phyloP scores from a whole-genome alignment of 1,284 basidiomycete genomes.

The Trametes polyzona region DNA sequence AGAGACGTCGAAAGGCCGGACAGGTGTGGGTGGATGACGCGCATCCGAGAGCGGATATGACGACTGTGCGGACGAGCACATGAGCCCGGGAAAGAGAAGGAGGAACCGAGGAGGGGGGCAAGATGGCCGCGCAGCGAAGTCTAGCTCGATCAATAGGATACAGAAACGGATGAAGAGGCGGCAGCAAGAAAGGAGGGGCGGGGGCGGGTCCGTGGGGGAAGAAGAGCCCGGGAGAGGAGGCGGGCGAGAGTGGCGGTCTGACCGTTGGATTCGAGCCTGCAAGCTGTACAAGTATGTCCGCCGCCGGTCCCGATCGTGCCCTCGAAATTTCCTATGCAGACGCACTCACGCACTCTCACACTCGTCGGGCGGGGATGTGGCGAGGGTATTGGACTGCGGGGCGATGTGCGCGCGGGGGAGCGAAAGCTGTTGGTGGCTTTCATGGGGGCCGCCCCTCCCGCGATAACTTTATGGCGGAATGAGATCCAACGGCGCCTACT shows the following conservation, averaged over 20 bases:
- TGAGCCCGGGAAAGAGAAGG: background rate
- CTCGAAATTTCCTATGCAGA: slow-evolving; percentile 7
- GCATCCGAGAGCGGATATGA: slow-evolving; percentile 16
- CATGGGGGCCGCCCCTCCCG: background rate
- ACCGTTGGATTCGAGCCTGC: background rate
- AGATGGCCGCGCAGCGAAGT: background rate
- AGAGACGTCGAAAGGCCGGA: background rate
- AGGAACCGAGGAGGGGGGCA: background rate
- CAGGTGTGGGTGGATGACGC: slow-evolving; percentile 11
- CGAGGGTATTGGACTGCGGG: background rate
- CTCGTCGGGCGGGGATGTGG: background rate
- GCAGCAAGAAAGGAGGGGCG: background rate
- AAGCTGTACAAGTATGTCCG: slow-evolving; percentile 2
- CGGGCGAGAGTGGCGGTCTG: slow-evolving; percentile 1
- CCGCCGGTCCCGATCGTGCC: slow-evolving; percentile 15
- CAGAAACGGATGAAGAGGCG: background rate
- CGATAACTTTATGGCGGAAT: slow-evolving; percentile 6
- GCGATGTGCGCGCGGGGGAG: background rate
- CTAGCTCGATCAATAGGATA: background rate
- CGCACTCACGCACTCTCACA: too few species aligned
- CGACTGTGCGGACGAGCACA: slow-evolving; percentile 6
- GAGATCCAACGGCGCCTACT: background rate
- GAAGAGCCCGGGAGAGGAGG: background rate
- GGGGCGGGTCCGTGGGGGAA: background rate
- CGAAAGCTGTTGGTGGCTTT: background rate